Evolutionary conservation across 805 yeast species (phyloP).

Genomic region (Torulaspora maleeae): DNA sequence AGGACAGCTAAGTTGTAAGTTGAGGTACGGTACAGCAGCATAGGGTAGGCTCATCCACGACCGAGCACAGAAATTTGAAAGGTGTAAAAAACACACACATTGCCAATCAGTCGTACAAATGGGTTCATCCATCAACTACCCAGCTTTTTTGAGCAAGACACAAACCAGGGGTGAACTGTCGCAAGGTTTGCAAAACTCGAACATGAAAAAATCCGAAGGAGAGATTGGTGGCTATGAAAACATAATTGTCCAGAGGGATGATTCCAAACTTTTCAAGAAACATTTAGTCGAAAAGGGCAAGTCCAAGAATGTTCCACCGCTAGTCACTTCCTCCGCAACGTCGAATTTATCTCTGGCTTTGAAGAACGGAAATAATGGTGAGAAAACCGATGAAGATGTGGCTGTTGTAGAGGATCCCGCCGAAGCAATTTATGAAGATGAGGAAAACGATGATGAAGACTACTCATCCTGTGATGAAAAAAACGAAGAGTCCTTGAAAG

Average conservation of each 20-base stretch:
- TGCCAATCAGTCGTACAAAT: conserved; percentile 1
- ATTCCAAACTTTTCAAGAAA: conserved; percentile 12
- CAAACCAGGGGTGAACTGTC: conserved; percentile 5
- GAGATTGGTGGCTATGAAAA: not conserved
- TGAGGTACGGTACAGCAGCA: not conserved
- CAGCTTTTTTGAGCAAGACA: conserved; percentile 16
- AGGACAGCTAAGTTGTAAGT: no score
- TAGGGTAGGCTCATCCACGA: not conserved
- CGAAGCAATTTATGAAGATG: conserved; percentile 24
- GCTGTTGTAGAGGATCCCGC: not conserved
- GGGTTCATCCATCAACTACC: conserved; percentile 23
- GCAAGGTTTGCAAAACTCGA: not conserved
- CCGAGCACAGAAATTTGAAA: not conserved
- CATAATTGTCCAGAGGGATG: conserved; percentile 4
- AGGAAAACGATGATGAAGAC: conserved; percentile 34
- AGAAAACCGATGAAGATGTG: not conserved
- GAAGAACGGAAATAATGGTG: conserved; percentile 9
- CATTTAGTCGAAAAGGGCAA: conserved; percentile 10
- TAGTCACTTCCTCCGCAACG: conserved; percentile 4
- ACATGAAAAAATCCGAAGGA: not conserved
- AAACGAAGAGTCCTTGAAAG: conserved; percentile 82
- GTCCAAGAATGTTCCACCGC: conserved; percentile 3
- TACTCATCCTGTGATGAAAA: conserved; percentile 39
- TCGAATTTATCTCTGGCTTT: conserved; percentile 30
- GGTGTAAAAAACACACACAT: no score